Evolutionary conservation across 2,329 filamentous ascomycete species (phyloP), one percentile per base, ranked within the genome.

Genomic region (Myriosclerotinia duriaeana): DNA sequence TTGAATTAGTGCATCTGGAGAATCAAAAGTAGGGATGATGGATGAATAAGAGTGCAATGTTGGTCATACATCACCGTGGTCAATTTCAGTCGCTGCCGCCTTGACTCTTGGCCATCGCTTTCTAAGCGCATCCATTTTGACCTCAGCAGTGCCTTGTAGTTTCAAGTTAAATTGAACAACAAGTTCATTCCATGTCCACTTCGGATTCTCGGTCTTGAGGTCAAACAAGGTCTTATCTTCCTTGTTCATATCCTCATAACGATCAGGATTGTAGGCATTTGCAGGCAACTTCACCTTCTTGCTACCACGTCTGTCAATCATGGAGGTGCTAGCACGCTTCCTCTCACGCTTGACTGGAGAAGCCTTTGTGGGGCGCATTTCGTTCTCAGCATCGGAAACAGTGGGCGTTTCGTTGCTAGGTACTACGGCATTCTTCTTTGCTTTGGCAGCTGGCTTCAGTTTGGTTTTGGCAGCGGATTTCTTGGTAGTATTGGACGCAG

Each of bases 61-160:
- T 8, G 34, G 20, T n/a, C 55, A n/a, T 64, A 64, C 61, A 36
- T 64, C 61, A 20, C 5, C 26, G 7, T 53, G 36, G 22, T 36
- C n/a, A 5, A 64, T 34, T 5, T 54, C 36, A 11, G 40, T 44
- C 20, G 26, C 52, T 40, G 52, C 26, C 26, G 61, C 50, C 14
- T 64, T 44, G 11, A 53, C 48, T 40, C 50, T 44, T 8, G 61
- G 38, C 61, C 61, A 64, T 55, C 61, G 40, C 1, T 9, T 55
- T 30, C 26, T 30, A 22, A 46, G 26, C 2, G 50, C 8, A 55
- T 55, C 14, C 11, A 5, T 2, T 6, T 17, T 53, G 14, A 22
- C 11, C 12, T 34, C 40, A 15, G 61, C 7, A 1, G 5, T 1
- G 0, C 22, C 22, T n/a, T 36, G 42, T 34, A 46, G 15, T 22